These are phyloP conservation scores for Colletotrichum sp. DNA, from an alignment of 2,329 filamentous ascomycete genomes.

Conservation along the genomic window DNA sequence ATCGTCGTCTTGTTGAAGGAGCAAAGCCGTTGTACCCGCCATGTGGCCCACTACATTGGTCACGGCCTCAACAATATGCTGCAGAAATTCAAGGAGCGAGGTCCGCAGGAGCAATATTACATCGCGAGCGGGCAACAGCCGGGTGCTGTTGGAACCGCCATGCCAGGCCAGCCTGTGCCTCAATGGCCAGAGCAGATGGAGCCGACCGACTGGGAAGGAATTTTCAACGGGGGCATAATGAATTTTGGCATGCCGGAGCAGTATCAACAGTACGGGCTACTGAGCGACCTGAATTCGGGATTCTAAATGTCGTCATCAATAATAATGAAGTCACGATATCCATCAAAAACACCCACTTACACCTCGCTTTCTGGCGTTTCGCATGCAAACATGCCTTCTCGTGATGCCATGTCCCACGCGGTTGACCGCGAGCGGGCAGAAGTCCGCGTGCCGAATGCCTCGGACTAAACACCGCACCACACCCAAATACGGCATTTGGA, in stretches of 20 bases:
- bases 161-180: background rate
- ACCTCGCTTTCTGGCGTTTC: background rate
- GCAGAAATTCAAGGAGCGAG: slow-evolving; percentile 28
- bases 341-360: background rate
- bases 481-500: background rate
- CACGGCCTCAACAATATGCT: slow-evolving; percentile 33
- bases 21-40: slow-evolving; percentile 27
- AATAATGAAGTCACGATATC: background rate
- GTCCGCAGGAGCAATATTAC: slow-evolving; percentile 11
- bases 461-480: background rate
- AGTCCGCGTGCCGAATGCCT: background rate
- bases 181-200: slow-evolving; percentile 10
- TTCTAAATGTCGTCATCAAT: slow-evolving; percentile 2
- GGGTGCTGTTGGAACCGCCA: background rate
- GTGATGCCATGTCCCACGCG: background rate
- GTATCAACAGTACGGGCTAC: slow-evolving; percentile 26
- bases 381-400: background rate
- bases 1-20: slow-evolving; percentile 28
- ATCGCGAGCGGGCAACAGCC: background rate
- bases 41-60: slow-evolving; percentile 33
- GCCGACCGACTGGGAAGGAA: slow-evolving; percentile 29
- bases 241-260: slow-evolving; percentile 22
- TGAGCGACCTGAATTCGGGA: slow-evolving; percentile 29
- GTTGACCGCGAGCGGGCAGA: background rate
- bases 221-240: slow-evolving; percentile 26